These are phyloP conservation scores for Aureobasidium sp. DNA, from an alignment of 2,329 filamentous ascomycete species.

Conservation along the genomic window DNA sequence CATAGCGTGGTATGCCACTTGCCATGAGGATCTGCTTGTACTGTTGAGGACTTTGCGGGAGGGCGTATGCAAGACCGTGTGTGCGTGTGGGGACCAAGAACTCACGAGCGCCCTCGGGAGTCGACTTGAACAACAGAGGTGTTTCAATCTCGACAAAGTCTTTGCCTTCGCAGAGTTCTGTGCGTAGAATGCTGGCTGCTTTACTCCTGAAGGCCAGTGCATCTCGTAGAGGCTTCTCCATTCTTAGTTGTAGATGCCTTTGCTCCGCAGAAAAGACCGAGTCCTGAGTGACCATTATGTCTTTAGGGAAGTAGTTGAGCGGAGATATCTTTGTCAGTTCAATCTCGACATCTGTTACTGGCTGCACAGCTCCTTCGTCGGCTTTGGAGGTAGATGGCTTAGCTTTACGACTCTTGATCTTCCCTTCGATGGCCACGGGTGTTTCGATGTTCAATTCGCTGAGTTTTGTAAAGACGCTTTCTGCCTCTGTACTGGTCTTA, in stretches of 20 bases:
- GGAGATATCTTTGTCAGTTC: slow-evolving; percentile 55
- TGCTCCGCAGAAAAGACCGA: slow-evolving; percentile 67
- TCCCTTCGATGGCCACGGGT: slow-evolving; percentile 49
- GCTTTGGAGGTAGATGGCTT: slow-evolving; percentile 17
- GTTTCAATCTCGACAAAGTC: slow-evolving; percentile 80
- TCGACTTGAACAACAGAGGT: slow-evolving; percentile 92
- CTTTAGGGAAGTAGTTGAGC: slow-evolving; percentile 66
- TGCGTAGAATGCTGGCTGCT: slow-evolving; percentile 48
- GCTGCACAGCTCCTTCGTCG: slow-evolving; percentile 26
- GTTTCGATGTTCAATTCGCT: slow-evolving; percentile 43
- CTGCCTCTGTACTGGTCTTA: slow-evolving; percentile 13
- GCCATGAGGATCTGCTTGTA: slow-evolving; percentile 99
- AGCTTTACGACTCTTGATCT: slow-evolving; percentile 36
- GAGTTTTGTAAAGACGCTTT: slow-evolving; percentile 26
- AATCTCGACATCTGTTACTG: slow-evolving; percentile 48
- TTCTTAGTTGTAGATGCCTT: slow-evolving; percentile 79
- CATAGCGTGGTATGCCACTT: slow-evolving; percentile 73
- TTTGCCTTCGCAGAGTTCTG: slow-evolving; percentile 46
- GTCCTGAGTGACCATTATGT: slow-evolving; percentile 69
- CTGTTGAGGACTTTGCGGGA: slow-evolving; percentile 95
- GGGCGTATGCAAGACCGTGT: slow-evolving; percentile 72
- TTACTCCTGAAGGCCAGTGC: slow-evolving; percentile 65
- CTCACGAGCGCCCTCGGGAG: slow-evolving; percentile 88
- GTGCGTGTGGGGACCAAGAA: slow-evolving; percentile 85
- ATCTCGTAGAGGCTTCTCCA: slow-evolving; percentile 57